These are phyloP conservation scores for Arthrinium puccinioides DNA, from an alignment of 2,329 filamentous ascomycete species.

Conservation along the genomic window DNA sequence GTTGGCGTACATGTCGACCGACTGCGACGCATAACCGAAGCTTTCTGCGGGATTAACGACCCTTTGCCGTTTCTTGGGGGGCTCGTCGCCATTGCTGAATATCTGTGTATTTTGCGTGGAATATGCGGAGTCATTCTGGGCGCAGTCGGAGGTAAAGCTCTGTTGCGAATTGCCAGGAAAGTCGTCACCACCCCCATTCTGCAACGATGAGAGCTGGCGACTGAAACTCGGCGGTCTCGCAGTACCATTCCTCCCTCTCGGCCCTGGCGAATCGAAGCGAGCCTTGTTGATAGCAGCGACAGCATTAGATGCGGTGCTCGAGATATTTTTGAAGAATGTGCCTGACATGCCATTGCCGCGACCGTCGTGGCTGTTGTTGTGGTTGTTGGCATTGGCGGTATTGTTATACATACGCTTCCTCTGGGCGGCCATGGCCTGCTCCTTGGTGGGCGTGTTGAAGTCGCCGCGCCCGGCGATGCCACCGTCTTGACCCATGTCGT, in stretches of 20 bases:
- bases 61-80: slow-evolving; percentile 72
- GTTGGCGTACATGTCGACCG: slow-evolving; percentile 37
- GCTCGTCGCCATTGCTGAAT: slow-evolving; percentile 60
- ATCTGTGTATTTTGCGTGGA: slow-evolving; percentile 48
- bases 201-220: slow-evolving; percentile 64
- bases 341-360: slow-evolving; percentile 62
- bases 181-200: slow-evolving; percentile 61
- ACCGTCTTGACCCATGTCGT: slow-evolving; percentile 73
- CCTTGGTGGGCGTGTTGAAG: slow-evolving; percentile 93
- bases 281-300: slow-evolving; percentile 97
- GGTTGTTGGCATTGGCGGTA: too few species aligned
- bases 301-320: slow-evolving; percentile 82
- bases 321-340: slow-evolving; percentile 97
- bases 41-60: slow-evolving; percentile 50
- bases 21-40: slow-evolving; percentile 41
- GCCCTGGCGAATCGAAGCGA: slow-evolving; percentile 79
- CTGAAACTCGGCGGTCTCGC: slow-evolving; percentile 63
- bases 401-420: slow-evolving; percentile 85
- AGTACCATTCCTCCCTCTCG: slow-evolving; percentile 56
- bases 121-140: slow-evolving; percentile 64
- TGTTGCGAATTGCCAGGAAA: slow-evolving; percentile 75
- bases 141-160: slow-evolving; percentile 70
- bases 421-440: slow-evolving; percentile 95
- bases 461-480: slow-evolving; percentile 63
- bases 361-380: slow-evolving; percentile 53